phyloP scores from a whole-genome alignment of 169 alveolate species.

The Plasmodium adleri region DNA sequence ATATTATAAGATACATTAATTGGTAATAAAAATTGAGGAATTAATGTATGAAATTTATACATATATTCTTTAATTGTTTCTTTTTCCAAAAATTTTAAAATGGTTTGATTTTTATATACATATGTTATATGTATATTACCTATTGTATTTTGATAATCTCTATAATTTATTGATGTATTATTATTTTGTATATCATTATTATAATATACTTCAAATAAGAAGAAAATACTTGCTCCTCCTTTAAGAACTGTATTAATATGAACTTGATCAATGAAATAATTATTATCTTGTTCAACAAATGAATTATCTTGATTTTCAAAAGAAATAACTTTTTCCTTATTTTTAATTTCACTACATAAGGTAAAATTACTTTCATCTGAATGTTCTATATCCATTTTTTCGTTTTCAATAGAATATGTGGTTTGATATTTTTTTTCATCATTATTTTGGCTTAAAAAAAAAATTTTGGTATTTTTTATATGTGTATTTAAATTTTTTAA shows the following conservation, averaged over 20 bases:
- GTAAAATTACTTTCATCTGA: not conserved
- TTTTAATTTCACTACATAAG: not conserved
- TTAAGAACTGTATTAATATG: constrained; percentile 34
- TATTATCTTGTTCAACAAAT: constrained; percentile 12
- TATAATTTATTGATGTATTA: not conserved
- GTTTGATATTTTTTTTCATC: not conserved
- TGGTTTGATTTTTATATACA: constrained; percentile 8
- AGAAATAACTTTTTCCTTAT: not conserved
- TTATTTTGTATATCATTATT: not conserved
- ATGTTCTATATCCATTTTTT: not conserved
- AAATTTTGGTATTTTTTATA: constrained; percentile 39
- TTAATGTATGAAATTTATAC: constrained; percentile 19
- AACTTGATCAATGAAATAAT: constrained; percentile 47
- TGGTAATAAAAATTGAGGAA: constrained; percentile 57
- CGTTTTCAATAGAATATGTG: not conserved
- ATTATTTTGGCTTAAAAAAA: constrained; percentile 8
- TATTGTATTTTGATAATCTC: constrained; percentile 29
- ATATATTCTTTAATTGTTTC: constrained; percentile 7
- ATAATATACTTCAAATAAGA: constrained; percentile 60
- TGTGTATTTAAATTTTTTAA: constrained; percentile 29
- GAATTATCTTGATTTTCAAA: not conserved
- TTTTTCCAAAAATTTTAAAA: not conserved
- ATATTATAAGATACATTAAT: constrained; percentile 57
- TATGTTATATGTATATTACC: constrained; percentile 43
- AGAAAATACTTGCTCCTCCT: constrained; percentile 42